Conservation (phyloP, 176 grass and related monocot genomes). For the Oryza glaberrima region DNA sequence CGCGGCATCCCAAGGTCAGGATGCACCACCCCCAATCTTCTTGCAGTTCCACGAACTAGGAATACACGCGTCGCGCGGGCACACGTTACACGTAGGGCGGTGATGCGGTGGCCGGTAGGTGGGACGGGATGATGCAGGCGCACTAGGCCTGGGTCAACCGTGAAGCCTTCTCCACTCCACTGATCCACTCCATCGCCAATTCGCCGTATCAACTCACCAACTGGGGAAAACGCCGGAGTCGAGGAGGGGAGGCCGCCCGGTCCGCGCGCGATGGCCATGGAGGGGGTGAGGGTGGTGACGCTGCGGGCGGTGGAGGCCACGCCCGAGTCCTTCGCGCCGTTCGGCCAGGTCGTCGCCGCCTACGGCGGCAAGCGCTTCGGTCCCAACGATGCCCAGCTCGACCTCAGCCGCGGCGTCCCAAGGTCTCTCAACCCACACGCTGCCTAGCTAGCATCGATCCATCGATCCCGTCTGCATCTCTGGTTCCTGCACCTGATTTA, state of each 20-base stretch:
- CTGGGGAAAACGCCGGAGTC: not conserved
- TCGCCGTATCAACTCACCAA: not conserved
- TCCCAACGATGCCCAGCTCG: conserved; percentile 84
- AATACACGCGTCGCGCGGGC: too few species aligned
- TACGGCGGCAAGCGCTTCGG: conserved; percentile 63
- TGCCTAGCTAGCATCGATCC: not conserved
- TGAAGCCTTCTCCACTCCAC: not conserved
- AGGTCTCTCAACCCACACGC: conserved; percentile 50
- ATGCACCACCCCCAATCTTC: too few species aligned
- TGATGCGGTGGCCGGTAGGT: too few species aligned
- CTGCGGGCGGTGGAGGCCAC: conserved; percentile 78
- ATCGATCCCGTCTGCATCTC: not conserved
- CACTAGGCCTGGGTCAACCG: conserved; percentile 39
- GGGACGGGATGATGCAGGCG: not conserved
- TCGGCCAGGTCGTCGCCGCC: conserved; percentile 87
- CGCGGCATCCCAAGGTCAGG: conserved; percentile 76
- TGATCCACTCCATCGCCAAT: not conserved
- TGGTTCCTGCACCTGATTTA: not conserved
- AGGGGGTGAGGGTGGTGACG: conserved; percentile 44
- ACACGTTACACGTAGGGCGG: too few species aligned
- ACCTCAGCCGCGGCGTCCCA: conserved; percentile 82
- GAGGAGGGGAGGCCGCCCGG: too few species aligned
- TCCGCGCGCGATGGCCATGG: not conserved
- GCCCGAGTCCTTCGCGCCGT: conserved; percentile 78
- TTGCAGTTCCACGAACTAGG: not conserved